Evolutionary conservation across 345 rosid species (phyloP).

Genomic region (Hypericum perforatum): DNA sequence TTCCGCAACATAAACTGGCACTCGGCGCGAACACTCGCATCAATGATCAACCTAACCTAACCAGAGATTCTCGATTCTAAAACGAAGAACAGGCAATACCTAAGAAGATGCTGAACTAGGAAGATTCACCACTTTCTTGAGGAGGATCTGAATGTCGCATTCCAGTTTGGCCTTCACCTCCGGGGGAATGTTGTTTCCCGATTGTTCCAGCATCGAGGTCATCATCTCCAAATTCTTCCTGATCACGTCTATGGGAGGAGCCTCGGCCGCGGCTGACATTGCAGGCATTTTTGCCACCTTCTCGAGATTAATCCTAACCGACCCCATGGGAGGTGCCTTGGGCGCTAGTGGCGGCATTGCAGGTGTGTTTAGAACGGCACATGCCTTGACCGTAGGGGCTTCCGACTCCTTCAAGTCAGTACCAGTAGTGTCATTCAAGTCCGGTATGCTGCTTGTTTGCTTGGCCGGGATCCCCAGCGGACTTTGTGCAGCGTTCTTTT

Average conservation of each 20-base stretch:
- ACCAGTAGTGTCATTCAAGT: slow-evolving; percentile 34
- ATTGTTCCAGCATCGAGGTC: slow-evolving; percentile 74
- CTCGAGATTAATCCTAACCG: slow-evolving; percentile 7
- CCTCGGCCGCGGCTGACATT: slow-evolving; percentile 20
- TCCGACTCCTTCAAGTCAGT: slow-evolving; percentile 11
- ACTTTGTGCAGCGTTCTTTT: slow-evolving; percentile 11
- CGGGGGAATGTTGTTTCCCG: slow-evolving; percentile 68
- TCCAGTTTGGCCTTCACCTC: slow-evolving; percentile 68
- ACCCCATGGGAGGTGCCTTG: slow-evolving; percentile 2
- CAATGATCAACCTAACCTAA: too few species aligned
- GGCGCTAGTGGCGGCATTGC: slow-evolving; percentile 7
- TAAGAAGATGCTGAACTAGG: slow-evolving; percentile 40
- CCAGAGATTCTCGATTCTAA: too few species aligned
- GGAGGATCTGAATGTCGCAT: slow-evolving; percentile 60
- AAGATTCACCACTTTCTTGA: slow-evolving; percentile 59
- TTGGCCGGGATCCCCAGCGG: slow-evolving; percentile 11
- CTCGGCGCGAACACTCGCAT: too few species aligned
- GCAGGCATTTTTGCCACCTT: slow-evolving; percentile 24
- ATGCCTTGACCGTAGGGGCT: neutral
- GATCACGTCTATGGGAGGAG: slow-evolving; percentile 60
- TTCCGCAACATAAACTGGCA: too few species aligned
- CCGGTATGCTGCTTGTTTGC: slow-evolving; percentile 35
- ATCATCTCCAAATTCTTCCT: slow-evolving; percentile 79
- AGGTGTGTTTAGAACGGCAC: too few species aligned
- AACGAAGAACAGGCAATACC: too few species aligned